Percentiles rank a stretch among this genome's conserved stretches.
Evolutionary conservation across 2,329 filamentous ascomycete genomes (phyloP).

Genomic region (Hypoxylon sp.): DNA sequence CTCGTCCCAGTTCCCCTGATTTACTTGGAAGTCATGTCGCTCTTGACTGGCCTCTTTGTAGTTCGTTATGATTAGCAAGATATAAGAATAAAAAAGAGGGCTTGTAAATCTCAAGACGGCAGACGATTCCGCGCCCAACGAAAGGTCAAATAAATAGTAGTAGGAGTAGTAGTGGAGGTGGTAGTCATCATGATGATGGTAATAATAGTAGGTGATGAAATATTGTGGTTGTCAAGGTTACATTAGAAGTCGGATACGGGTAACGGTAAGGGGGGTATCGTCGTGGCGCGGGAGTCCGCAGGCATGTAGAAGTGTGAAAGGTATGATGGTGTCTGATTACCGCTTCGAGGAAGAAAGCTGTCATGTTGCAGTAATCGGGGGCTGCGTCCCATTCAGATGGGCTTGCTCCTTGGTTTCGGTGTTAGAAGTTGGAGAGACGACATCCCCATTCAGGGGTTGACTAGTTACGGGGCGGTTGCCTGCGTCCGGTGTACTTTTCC

Average conservation of each 20-base stretch:
- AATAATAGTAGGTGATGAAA: conserved; percentile 3
- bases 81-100: conserved; percentile 1
- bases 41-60: neutral
- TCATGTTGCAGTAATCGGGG: conserved; percentile 12
- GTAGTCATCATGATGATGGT: neutral
- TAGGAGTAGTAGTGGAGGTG: neutral
- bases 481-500: conserved; percentile 42
- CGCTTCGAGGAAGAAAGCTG: neutral
- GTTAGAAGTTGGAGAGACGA: neutral
- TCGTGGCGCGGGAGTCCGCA: too few relatives aligned
- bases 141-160: conserved; percentile 5
- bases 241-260: neutral
- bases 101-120: neutral
- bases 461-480: conserved; percentile 12
- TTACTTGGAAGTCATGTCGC: conserved; percentile 1
- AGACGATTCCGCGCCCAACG: neutral
- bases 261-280: neutral
- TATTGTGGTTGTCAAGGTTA: neutral
- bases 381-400: conserved; percentile 24
- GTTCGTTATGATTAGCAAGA: neutral
- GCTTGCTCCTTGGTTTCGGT: conserved; percentile 15
- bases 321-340: neutral
- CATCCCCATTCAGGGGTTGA: conserved; percentile 26
- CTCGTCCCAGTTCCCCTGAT: conserved; percentile 10
- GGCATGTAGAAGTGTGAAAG: neutral